phyloP scores from a whole-genome alignment of 768 basidiomycete genomes.

The Suillus plorans region DNA sequence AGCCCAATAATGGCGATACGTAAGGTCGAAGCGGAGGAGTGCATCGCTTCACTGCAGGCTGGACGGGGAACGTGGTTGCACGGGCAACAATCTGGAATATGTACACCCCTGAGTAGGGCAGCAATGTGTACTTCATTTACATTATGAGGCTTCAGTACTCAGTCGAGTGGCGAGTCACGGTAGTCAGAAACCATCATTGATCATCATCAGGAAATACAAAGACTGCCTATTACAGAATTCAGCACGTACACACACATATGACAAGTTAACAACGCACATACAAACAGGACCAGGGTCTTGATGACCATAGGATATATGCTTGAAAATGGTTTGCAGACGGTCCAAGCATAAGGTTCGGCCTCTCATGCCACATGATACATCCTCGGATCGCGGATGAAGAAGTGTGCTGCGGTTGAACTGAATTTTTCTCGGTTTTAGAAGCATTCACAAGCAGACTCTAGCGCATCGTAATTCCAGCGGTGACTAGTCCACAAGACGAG shows the following conservation, averaged over 20 bases:
- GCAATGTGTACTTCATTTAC: not conserved
- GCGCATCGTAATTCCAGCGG: not conserved
- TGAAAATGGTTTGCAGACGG: slow-evolving; percentile 1
- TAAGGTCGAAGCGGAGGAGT: slow-evolving; percentile 11
- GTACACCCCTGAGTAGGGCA: not conserved
- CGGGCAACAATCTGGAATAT: not conserved
- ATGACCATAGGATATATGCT: not conserved
- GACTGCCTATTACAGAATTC: slow-evolving; percentile 2
- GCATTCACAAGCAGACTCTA: not conserved
- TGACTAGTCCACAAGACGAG: not conserved
- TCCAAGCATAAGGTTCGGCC: slow-evolving; percentile 15
- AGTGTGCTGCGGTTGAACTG: not conserved
- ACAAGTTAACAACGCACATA: not conserved
- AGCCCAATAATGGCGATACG: not conserved
- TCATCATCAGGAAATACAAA: not conserved
- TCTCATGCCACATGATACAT: not conserved
- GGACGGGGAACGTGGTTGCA: not conserved
- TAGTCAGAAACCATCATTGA: not conserved
- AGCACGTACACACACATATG: not conserved
- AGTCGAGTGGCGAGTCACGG: not conserved
- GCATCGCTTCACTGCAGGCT: not conserved
- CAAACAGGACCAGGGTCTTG: not conserved
- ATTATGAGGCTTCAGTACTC: not conserved
- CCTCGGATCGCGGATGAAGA: not conserved
- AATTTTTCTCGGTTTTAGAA: not conserved